Percentiles rank a stretch among this genome's conserved stretches.
phyloP scores from a whole-genome alignment of 768 basidiomycete species.

The Naganishia vishniacii region DNA sequence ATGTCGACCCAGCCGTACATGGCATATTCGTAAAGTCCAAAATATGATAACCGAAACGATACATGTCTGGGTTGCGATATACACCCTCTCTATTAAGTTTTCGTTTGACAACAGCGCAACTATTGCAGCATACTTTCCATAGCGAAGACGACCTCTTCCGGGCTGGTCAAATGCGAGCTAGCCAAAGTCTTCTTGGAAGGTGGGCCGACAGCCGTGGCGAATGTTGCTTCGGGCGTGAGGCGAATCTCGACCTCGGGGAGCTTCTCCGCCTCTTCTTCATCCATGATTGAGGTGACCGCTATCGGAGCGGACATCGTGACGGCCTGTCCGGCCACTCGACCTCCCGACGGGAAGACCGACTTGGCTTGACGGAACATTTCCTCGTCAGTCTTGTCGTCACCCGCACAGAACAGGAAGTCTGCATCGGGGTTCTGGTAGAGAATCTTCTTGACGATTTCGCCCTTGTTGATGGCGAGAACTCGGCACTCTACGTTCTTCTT shows the following conservation, averaged over 20 bases:
- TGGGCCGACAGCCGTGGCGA: constrained; percentile 90
- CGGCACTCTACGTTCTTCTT: constrained; percentile 99
- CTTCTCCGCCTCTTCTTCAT: constrained; percentile 44
- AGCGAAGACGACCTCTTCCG: constrained; percentile 50
- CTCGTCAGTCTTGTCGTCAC: constrained; percentile 99
- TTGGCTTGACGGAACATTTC: constrained; percentile 95
- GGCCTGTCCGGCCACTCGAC: constrained; percentile 41
- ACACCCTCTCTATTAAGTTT: background rate
- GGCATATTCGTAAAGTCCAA: too few species aligned
- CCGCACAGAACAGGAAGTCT: constrained; percentile 94
- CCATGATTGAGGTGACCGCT: constrained; percentile 52
- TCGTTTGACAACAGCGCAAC: background rate
- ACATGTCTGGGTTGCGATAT: background rate
- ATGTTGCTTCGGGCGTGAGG: constrained; percentile 65
- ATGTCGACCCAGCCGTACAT: too few species aligned
- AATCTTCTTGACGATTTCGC: constrained; percentile 93
- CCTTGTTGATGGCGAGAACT: constrained; percentile 94
- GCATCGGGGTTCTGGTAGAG: constrained; percentile 87
- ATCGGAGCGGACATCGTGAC: constrained; percentile 53
- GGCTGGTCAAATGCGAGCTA: constrained; percentile 83
- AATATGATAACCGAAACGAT: too few species aligned
- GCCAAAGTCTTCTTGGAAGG: constrained; percentile 79
- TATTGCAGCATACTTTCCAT: constrained; percentile 22
- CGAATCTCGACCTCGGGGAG: constrained; percentile 57
- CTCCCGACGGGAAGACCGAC: constrained; percentile 54